These are phyloP conservation scores for Tolypocladium paradoxum DNA, from an alignment of 2,329 filamentous ascomycete species.

Conservation along the genomic window DNA sequence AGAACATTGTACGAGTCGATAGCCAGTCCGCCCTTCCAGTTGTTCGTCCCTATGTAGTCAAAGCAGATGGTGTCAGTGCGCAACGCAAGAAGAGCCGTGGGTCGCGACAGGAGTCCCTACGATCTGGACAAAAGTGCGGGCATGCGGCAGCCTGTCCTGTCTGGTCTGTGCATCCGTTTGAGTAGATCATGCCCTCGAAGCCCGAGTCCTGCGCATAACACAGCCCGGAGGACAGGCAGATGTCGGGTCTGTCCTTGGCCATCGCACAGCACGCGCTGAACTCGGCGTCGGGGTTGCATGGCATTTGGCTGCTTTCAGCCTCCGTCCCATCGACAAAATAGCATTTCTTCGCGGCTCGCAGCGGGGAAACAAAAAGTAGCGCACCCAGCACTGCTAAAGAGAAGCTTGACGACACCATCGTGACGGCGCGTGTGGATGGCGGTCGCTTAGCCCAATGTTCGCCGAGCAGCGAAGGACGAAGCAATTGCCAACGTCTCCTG, in stretches of 20 bases:
- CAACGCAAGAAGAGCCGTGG: not conserved
- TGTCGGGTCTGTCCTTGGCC: constrained; percentile 8
- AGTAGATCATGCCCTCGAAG: constrained; percentile 9
- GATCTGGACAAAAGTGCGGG: constrained; percentile 7
- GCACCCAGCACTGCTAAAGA: not conserved
- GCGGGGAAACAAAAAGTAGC: not conserved
- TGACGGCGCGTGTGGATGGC: not conserved
- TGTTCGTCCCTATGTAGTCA: not conserved
- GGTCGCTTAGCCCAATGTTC: not conserved
- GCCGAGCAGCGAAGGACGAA: not conserved
- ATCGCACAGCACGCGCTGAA: constrained; percentile 10
- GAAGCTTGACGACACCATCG: not conserved
- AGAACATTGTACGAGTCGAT: constrained; percentile 6
- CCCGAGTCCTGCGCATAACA: constrained; percentile 8
- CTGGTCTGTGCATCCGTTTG: constrained; percentile 12
- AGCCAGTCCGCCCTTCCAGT: constrained; percentile 2
- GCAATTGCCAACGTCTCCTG: not conserved
- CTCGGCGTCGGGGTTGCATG: constrained; percentile 10
- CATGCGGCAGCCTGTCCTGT: constrained; percentile 6
- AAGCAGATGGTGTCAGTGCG: not conserved
- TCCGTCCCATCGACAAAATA: constrained; percentile 6
- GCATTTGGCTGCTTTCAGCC: not conserved
- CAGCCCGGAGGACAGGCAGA: constrained; percentile 11
- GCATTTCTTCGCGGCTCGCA: constrained; percentile 22
- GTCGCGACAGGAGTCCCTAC: not conserved